Base-by-base conservation (phyloP, 2,329 filamentous ascomycete species). In the Rachicladosporium sp. region DNA sequence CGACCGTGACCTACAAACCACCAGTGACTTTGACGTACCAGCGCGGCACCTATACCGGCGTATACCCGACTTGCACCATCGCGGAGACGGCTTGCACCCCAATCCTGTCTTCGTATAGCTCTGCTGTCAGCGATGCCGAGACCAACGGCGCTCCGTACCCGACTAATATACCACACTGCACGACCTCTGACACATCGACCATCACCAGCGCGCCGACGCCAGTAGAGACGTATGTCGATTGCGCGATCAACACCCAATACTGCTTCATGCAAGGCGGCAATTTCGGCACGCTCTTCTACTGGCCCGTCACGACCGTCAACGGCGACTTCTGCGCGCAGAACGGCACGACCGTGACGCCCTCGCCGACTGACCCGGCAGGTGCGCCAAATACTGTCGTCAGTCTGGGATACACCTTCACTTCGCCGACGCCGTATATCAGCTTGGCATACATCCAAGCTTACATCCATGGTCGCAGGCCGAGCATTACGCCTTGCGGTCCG, bases 271-370 rank as follows among this genome's bases (percentile, higher is more conserved):
- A 10, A 1, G 33, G 21, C 2, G 19, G n/a, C 4, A 10, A 27
- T 6, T 23, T 11, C 29, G 23, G 32, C 12, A 40, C 13, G 3
- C 38, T 40, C 5, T 36, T 29, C 33, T 40, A 36, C 33, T 40
- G 38, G 38, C 38, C 38, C 13, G 29, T 36, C n/a, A 40, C 33
- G 4, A 40, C 38, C 6, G 38, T 36, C 15, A 35, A 33, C 7
- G 38, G 38, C 33, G 38, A 40, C 29, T 31, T 40, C 15, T 40
- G 38, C 29, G 33, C 33, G 10, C 38, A 40, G 11, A 40, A 40
- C 10, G 33, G 33, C n/a, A 31, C 33, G 10, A 40, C 38, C n/a
- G 33, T 40, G 15, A 35, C 36, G 19, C 33, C 38, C 10, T 13
- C 31, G 10, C 33, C 33, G 2, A 40, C 33, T 23, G 36, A 34